phyloP scores from a whole-genome alignment of 139 green algal species.

The Tetradesmus lagerheimii region DNA sequence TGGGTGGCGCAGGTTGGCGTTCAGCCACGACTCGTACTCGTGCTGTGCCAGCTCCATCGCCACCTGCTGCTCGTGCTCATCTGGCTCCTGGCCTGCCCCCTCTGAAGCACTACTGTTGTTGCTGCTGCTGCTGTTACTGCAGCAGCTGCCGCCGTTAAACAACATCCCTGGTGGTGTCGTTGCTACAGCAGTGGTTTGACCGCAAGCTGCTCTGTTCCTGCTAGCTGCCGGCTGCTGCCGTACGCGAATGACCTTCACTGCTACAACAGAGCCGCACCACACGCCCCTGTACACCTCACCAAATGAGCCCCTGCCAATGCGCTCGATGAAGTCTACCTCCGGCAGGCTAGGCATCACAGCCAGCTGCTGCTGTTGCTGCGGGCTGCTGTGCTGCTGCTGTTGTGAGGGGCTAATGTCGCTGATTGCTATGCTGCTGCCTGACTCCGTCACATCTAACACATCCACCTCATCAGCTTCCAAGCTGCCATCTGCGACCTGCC shows the following conservation, averaged over 20 bases:
- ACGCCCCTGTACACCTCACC: slow-evolving; percentile 81
- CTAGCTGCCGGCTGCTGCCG: neutral
- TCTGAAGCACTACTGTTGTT: neutral
- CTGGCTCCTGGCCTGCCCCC: neutral
- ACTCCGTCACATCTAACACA: neutral
- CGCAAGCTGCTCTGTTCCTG: neutral
- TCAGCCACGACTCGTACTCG: slow-evolving; percentile 49
- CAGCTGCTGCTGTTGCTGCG: slow-evolving; percentile 3
- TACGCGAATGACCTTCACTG: slow-evolving; percentile 43
- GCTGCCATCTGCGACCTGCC: neutral
- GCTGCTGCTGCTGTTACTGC: neutral
- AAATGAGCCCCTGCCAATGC: slow-evolving; percentile 84
- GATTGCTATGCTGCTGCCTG: slow-evolving; percentile 4
- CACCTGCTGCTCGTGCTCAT: neutral
- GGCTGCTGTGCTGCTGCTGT: slow-evolving; percentile 23
- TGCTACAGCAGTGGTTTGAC: neutral
- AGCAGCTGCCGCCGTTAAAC: neutral
- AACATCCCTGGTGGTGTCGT: neutral
- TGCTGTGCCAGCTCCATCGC: slow-evolving; percentile 41
- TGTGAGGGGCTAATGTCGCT: too few relatives aligned
- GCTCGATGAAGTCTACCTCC: slow-evolving; percentile 49
- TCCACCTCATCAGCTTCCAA: neutral
- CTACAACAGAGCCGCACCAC: slow-evolving; percentile 41
- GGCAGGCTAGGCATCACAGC: slow-evolving; percentile 30
- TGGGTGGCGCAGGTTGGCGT: slow-evolving; percentile 50